phyloP scores from a whole-genome alignment of 2,329 filamentous ascomycete species.

The Fusarium staphyleae region DNA sequence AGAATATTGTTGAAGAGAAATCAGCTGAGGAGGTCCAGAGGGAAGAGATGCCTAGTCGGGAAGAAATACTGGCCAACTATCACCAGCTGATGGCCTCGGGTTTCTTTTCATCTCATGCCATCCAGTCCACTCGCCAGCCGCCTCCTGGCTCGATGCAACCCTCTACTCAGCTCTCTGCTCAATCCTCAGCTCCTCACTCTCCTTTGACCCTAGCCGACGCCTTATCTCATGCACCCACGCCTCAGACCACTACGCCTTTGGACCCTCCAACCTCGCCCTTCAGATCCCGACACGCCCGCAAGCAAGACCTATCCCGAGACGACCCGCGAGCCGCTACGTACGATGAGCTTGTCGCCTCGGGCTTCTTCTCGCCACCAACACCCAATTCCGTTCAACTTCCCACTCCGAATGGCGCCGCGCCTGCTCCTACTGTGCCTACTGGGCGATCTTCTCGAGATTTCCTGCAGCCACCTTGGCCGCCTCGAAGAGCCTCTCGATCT shows the following conservation, averaged over 20 bases:
- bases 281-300: constrained; percentile 20
- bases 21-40: constrained; percentile 11
- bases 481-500: constrained; percentile 41
- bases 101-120: constrained; percentile 66
- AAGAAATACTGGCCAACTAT: constrained; percentile 64
- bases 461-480: constrained; percentile 34
- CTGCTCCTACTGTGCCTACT: constrained; percentile 28
- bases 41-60: constrained; percentile 47
- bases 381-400: constrained; percentile 26
- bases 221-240: constrained; percentile 26
- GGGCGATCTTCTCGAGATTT: constrained; percentile 26
- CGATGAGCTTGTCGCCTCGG: constrained; percentile 38
- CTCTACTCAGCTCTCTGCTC: constrained; percentile 8
- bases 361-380: constrained; percentile 37
- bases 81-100: constrained; percentile 63
- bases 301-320: constrained; percentile 12
- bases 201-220: constrained; percentile 13
- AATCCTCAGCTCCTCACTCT: constrained; percentile 13
- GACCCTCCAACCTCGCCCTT: constrained; percentile 20
- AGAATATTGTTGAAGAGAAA: neutral
- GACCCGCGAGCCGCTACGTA: constrained; percentile 35
- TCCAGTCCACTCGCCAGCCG: constrained; percentile 61
- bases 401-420: constrained; percentile 29
- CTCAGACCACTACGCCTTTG: constrained; percentile 24
- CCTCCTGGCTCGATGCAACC: constrained; percentile 25